These are phyloP conservation scores for Amylostereum areolatum DNA, from an alignment of 1,284 basidiomycete genomes.

Conservation along the genomic window DNA sequence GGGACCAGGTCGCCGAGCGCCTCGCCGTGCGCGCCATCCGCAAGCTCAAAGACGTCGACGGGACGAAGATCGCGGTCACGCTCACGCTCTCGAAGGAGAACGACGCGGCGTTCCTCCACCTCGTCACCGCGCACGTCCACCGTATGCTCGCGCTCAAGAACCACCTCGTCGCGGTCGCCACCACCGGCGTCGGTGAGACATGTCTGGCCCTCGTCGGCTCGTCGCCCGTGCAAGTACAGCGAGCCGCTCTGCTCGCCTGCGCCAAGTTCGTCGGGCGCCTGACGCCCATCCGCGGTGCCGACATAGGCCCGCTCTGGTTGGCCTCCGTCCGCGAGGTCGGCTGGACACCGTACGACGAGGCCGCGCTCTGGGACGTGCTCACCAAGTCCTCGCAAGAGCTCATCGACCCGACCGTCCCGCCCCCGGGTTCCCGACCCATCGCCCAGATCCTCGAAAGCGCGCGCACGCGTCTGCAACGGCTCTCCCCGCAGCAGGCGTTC, in stretches of 20 bases:
- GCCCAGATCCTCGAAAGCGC: slow-evolving; percentile 48
- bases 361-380: slow-evolving; percentile 60
- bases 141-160: slow-evolving; percentile 30
- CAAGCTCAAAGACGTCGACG: slow-evolving; percentile 42
- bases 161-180: slow-evolving; percentile 54
- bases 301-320: slow-evolving; percentile 35
- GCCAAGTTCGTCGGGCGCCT: slow-evolving; percentile 63
- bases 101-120: slow-evolving; percentile 47
- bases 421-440: slow-evolving; percentile 55
- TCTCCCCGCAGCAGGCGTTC: slow-evolving; percentile 55
- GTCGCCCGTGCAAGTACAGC: slow-evolving; percentile 46
- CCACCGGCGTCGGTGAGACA: slow-evolving; percentile 30
- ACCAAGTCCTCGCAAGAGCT: slow-evolving; percentile 50
- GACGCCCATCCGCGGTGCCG: slow-evolving; percentile 22
- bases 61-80: slow-evolving; percentile 49
- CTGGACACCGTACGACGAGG: slow-evolving; percentile 47
- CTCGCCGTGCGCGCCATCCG: slow-evolving; percentile 50
- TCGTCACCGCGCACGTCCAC: slow-evolving; percentile 42
- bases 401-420: slow-evolving; percentile 55
- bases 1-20: slow-evolving; percentile 54
- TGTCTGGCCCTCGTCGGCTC: slow-evolving; percentile 54
- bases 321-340: slow-evolving; percentile 47
- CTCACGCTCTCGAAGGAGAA: slow-evolving; percentile 49
- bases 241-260: slow-evolving; percentile 53
- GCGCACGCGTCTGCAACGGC: slow-evolving; percentile 54